A percentile compares a stretch with the other conserved stretches of the same genome.
Evolutionary conservation across 306 rosid genomes (phyloP).

Genomic region (barrel medic (Medicago truncatula)): MtrunA17r5.0-ANR NC_053044.1:49821001-49821500

Average conservation of each 20-base stretch:
- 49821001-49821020: slow-evolving; percentile 96
- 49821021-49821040: slow-evolving; percentile 83
- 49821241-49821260: slow-evolving; percentile 51
- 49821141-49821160: too few species aligned
- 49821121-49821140: too few species aligned
- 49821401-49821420: too few species aligned
- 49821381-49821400: too few species aligned
- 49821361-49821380: too few species aligned
- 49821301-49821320: slow-evolving; percentile 82
- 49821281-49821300: slow-evolving; percentile 66
- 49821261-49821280: slow-evolving; percentile 43
- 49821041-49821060: slow-evolving; percentile 81
- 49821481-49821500: too few species aligned
- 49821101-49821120: too few species aligned
- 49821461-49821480: too few species aligned
- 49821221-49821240: slow-evolving; percentile 78
- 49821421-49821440: too few species aligned
- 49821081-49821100: background rate
- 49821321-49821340: slow-evolving; percentile 44
- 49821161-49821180: slow-evolving; percentile 64
- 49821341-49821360: slow-evolving; percentile 14
- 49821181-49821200: slow-evolving; percentile 61
- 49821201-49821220: slow-evolving; percentile 79
- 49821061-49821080: background rate
- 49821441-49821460: too few species aligned